These are phyloP conservation scores for Leccinum variicolor DNA, from an alignment of 768 basidiomycete species.

Conservation along the genomic window DNA sequence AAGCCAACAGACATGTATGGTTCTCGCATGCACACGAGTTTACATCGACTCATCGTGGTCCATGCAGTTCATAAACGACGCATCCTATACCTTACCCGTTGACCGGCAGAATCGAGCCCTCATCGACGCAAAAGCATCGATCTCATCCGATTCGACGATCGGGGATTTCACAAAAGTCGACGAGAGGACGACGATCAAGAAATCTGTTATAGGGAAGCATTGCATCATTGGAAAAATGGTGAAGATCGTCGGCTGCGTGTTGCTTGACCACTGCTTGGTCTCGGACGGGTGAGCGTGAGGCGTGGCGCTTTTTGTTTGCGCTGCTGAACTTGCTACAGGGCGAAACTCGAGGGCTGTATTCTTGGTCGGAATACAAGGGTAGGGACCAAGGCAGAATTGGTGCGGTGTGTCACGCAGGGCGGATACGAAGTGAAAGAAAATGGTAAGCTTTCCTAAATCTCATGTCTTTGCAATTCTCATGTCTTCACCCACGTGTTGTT, in stretches of 20 bases:
- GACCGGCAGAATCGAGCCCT: conserved; percentile 62
- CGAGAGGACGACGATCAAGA: conserved; percentile 78
- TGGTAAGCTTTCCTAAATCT: conserved; percentile 39
- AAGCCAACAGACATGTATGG: conserved; percentile 75
- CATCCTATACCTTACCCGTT: conserved; percentile 51
- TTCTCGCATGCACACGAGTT: not conserved
- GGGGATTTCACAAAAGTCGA: conserved; percentile 81
- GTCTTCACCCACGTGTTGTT: not conserved
- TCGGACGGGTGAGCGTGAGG: conserved; percentile 65
- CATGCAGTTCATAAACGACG: conserved; percentile 45
- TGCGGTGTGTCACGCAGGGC: conserved; percentile 68
- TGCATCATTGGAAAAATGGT: conserved; percentile 82
- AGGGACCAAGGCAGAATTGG: conserved; percentile 65
- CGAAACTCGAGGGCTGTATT: conserved; percentile 73
- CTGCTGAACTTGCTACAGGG: conserved; percentile 40
- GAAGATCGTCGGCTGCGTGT: conserved; percentile 77
- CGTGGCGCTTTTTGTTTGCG: not conserved
- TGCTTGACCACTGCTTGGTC: conserved; percentile 87
- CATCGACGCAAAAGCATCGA: conserved; percentile 79
- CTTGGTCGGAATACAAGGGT: conserved; percentile 73
- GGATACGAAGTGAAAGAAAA: conserved; percentile 69
- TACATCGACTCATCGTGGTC: conserved; percentile 13
- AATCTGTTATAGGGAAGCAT: conserved; percentile 75
- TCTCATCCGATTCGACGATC: conserved; percentile 78
- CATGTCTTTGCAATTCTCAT: not conserved